phyloP scores from a whole-genome alignment of 2,329 filamentous ascomycete genomes.

The Fusarium sp. region DNA sequence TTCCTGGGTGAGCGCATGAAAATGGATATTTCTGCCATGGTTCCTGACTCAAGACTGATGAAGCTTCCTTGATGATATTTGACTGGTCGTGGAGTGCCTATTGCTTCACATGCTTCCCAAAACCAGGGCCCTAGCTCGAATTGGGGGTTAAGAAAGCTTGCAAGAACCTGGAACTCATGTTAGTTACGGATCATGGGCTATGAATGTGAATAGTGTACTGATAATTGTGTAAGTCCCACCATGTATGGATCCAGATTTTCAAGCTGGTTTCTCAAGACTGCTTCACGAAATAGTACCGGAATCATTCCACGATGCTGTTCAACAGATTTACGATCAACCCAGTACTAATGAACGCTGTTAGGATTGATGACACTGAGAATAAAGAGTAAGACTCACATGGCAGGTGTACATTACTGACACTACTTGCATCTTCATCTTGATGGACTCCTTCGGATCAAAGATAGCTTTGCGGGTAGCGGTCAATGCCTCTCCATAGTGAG shows the following conservation, averaged over 20 bases:
- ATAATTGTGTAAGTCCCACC: constrained; percentile 35
- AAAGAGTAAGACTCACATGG: constrained; percentile 15
- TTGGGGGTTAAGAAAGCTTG: constrained; percentile 36
- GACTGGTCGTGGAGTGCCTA: constrained; percentile 25
- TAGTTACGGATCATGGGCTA: rapidly evolving
- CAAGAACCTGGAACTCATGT: constrained; percentile 9
- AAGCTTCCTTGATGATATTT: constrained; percentile 36
- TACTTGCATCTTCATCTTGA: constrained; percentile 32
- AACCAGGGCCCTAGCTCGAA: constrained; percentile 43
- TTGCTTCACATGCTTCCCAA: constrained; percentile 36
- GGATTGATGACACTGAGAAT: rapidly evolving
- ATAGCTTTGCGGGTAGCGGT: constrained; percentile 18
- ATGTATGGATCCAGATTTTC: constrained; percentile 32
- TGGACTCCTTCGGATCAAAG: constrained; percentile 10
- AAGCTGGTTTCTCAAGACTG: constrained; percentile 19
- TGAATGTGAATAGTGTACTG: constrained; percentile 3
- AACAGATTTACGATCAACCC: constrained; percentile 33
- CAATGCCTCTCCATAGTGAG: constrained; percentile 33
- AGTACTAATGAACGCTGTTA: constrained; percentile 13
- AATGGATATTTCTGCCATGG: constrained; percentile 22
- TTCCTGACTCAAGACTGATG: constrained; percentile 28
- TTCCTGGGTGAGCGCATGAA: constrained; percentile 31
- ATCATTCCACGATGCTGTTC: constrained; percentile 34
- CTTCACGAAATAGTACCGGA: constrained; percentile 35
- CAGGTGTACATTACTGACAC: constrained; percentile 39